These are phyloP conservation scores for Ophiostoma perfectum DNA, from an alignment of 2,329 filamentous ascomycete species.

Conservation along the genomic window DNA sequence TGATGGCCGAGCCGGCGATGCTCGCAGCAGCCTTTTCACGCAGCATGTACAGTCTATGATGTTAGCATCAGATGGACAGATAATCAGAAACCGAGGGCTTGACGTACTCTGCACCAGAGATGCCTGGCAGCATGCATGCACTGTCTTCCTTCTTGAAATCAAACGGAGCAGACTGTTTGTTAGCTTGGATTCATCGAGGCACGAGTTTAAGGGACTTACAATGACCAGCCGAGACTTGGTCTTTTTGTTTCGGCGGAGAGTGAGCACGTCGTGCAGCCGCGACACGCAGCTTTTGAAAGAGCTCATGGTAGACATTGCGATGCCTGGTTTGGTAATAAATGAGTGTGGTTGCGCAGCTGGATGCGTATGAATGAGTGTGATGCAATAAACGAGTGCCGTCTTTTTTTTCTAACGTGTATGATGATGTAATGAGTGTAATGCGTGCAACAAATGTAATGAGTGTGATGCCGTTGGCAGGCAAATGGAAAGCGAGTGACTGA, in stretches of 20 bases:
- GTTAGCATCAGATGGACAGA: slow-evolving; percentile 7
- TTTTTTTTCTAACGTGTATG: slow-evolving; percentile 21
- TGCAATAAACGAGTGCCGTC: neutral
- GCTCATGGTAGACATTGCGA: slow-evolving; percentile 29
- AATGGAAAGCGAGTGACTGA: neutral
- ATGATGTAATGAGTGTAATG: slow-evolving; percentile 10
- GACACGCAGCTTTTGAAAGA: slow-evolving; percentile 41
- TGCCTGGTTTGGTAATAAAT: neutral
- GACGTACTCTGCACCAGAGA: slow-evolving; percentile 38
- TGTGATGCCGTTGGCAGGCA: slow-evolving; percentile 1
- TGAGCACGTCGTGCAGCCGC: slow-evolving; percentile 42
- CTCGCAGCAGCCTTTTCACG: slow-evolving; percentile 27
- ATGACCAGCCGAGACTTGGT: slow-evolving; percentile 41
- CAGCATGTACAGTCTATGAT: slow-evolving; percentile 19
- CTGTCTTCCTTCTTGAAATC: slow-evolving; percentile 53
- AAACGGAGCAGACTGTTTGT: slow-evolving; percentile 53
- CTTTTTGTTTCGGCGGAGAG: slow-evolving; percentile 40
- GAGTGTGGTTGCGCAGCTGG: slow-evolving; percentile 17
- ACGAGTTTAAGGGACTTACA: slow-evolving; percentile 33
- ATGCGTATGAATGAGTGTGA: neutral
- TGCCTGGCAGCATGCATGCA: slow-evolving; percentile 42
- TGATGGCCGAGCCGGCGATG: slow-evolving; percentile 24
- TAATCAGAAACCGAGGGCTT: neutral
- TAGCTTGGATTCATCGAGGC: neutral
- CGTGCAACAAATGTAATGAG: slow-evolving; percentile 2